Percentiles rank a stretch among this genome's conserved stretches.
Evolutionary conservation across 495 filamentous ascomycete species (phyloP).

Genomic region (Hypoxylon perforatum): DNA sequence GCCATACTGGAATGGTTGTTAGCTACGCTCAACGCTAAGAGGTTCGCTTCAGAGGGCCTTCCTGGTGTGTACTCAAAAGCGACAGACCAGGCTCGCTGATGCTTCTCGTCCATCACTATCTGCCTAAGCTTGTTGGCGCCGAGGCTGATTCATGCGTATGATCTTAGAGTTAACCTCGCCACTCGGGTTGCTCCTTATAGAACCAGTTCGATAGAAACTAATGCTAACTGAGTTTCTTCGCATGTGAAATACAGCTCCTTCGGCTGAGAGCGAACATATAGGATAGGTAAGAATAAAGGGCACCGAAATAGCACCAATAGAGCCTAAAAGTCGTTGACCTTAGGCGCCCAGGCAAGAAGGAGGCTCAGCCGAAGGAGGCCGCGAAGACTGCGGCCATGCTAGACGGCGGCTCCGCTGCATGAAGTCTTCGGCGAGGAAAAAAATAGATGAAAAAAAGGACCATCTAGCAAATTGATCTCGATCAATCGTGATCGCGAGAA

Average conservation of each 20-base stretch:
- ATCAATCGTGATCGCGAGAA: neutral
- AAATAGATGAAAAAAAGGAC: neutral
- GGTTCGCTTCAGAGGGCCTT: slow-evolving; percentile 9
- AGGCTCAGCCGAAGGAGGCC: slow-evolving; percentile 20
- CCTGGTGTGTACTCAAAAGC: neutral
- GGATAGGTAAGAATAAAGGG: slow-evolving; percentile 6
- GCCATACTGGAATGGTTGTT: slow-evolving; percentile 3
- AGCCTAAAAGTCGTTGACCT: slow-evolving; percentile 11
- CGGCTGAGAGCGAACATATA: neutral
- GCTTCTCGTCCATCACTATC: neutral
- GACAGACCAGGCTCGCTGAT: neutral
- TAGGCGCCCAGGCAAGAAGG: slow-evolving; percentile 25
- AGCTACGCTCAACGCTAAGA: slow-evolving; percentile 6
- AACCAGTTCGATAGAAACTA: neutral
- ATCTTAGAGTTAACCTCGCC: slow-evolving; percentile 3
- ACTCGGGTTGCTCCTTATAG: slow-evolving; percentile 6
- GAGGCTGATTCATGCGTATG: slow-evolving; percentile 17
- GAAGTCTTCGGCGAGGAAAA: neutral
- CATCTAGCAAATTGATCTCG: neutral
- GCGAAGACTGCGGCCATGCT: slow-evolving; percentile 2
- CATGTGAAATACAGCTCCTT: slow-evolving; percentile 4
- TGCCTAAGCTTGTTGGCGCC: slow-evolving; percentile 3
- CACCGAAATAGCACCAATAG: neutral
- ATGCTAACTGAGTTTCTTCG: neutral
- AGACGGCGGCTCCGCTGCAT: slow-evolving; percentile 5